Evolutionary conservation across 148 eudicot genomes (phyloP).

Genomic region (Rhododendron molle): DNA sequence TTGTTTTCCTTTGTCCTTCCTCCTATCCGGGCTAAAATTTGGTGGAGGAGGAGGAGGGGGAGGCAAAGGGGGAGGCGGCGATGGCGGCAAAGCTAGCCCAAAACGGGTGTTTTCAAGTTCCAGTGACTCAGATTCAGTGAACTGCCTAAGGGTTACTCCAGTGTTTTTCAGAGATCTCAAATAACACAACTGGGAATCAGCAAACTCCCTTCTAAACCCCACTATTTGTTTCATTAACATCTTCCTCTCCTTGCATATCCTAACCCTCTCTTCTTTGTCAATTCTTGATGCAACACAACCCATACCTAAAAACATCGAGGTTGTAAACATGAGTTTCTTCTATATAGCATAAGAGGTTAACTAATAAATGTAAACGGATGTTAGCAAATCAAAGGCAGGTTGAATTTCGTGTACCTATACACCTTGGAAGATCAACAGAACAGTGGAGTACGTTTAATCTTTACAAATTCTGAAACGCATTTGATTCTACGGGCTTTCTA

Average conservation of each 20-base stretch:
- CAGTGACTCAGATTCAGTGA: conserved; percentile 61
- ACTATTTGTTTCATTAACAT: conserved; percentile 59
- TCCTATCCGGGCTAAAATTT: conserved; percentile 55
- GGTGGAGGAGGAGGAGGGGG: conserved; percentile 91
- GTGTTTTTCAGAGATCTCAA: conserved; percentile 67
- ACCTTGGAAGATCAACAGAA: conserved; percentile 4
- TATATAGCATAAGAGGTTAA: not conserved
- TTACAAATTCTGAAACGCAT: not conserved
- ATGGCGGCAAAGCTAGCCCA: conserved; percentile 34
- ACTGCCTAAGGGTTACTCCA: conserved; percentile 75
- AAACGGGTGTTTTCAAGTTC: conserved; percentile 46
- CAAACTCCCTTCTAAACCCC: conserved; percentile 55
- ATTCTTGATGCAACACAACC: conserved; percentile 67
- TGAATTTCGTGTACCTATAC: not conserved
- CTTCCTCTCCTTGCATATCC: conserved; percentile 64
- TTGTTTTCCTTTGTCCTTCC: conserved; percentile 23
- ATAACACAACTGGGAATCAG: conserved; percentile 60
- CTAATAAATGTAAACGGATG: not conserved
- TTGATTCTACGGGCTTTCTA: not conserved
- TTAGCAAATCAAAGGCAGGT: not conserved
- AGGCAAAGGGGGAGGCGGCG: conserved; percentile 69
- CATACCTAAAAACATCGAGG: conserved; percentile 30
- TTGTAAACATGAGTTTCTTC: not conserved
- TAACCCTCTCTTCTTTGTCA: conserved; percentile 66
- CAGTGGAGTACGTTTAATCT: not conserved